Evolutionary conservation across 2,329 filamentous ascomycete species (phyloP), one percentile per base, ranked within the genome.

Genomic region (Paecilomyces sp.): DNA sequence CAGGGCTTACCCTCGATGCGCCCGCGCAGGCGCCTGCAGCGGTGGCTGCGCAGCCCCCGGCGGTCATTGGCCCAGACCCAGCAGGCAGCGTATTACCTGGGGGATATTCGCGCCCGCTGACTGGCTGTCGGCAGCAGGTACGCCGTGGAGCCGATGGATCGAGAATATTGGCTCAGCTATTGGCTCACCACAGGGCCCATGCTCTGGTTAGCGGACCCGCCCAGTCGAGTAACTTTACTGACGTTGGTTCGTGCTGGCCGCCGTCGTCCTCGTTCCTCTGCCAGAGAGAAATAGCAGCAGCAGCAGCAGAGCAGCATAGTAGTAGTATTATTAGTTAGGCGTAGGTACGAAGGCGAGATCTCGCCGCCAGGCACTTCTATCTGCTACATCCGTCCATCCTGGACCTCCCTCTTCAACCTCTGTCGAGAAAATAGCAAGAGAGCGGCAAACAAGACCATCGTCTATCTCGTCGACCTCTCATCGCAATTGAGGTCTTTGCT

Each of bases 41-140:
- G 50, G 22, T 24, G 50, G 50, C 50, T 53, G 50, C 8, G 51
- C 51, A 28, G 15, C n/a, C 13, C 0, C 41, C 1, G n/a, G 13
- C n/a, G 41, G 2, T 53, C 22, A 53, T 53, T 53, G 51, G 51
- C n/a, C 4, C 11, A 28, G 22, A 28, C 25, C 25, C 5, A 22
- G 24, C 41, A 47, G 36, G 33, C 52, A 34, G n/a, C 50, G 31
- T 34, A 18, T 57, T 28, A 51, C 15, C 22, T 30, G 24, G 34
- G 18, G 22, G 55, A 57, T 50, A 25, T 50, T 30, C 28, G 5
- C 15, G 28, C 4, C 9, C 15, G 3, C 9, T 4, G 36, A 47
- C 7, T 57, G 33, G 24, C 33, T 31, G 33, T 53, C 51, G 28
- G 51, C 51, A 61, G 59, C 59, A 61, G 59, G 59, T 58, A 59